Evolutionary conservation across 1,284 basidiomycete species (phyloP), one percentile per base, ranked within the genome.

Genomic region (Cryptococcus floricola): DNA sequence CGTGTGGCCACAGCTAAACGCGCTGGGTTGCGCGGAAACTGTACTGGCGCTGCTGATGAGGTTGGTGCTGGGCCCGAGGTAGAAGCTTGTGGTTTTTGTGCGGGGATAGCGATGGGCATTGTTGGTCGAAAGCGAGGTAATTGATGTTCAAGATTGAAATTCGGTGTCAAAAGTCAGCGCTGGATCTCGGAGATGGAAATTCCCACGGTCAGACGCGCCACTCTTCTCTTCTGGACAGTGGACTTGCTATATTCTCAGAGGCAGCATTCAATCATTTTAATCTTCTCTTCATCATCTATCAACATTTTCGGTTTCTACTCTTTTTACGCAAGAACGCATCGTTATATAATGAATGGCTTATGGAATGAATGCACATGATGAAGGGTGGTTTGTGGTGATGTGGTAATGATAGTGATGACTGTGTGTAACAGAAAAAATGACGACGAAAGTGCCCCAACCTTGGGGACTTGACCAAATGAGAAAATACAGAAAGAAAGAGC

Each of bases 291-390:
- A 8, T 34, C 10, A 23, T 34, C 31, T 34, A 34, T 34, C 31
- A 34, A 34, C 31, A 31, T 6, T 34, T 6, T 34, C 7, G 6
- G 31, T 8, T 34, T 34, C 31, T 34, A 19, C 31, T 31, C 10
- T 10, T 31, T 31, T 31, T 31, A 34, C 5, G 31, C 31, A 34
- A 19, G 18, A 38, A 14, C n/a, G 19, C 52, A 43, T 57, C 49
- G 45, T 14, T 47, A 47, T 54, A 52, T 45, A 19, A 45, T n/a
- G 52, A 38, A 23, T 23, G 46, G 52, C 18, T 23, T 27, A 39
- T 49, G 51, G n/a, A 42, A 51, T 18, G 48, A 39, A n/a, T 49
- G 47, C 31, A 34, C 14, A 38, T 18, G 34, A 34, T 34, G 31
- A 34, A 34, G 10, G 31, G 31, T 34, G 10, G 31, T 34, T 34